Percentiles rank a stretch among this genome's conserved stretches.
Evolutionary conservation across 257 asterid species (phyloP).

Genomic region (Ehretia macrophylla): DNA sequence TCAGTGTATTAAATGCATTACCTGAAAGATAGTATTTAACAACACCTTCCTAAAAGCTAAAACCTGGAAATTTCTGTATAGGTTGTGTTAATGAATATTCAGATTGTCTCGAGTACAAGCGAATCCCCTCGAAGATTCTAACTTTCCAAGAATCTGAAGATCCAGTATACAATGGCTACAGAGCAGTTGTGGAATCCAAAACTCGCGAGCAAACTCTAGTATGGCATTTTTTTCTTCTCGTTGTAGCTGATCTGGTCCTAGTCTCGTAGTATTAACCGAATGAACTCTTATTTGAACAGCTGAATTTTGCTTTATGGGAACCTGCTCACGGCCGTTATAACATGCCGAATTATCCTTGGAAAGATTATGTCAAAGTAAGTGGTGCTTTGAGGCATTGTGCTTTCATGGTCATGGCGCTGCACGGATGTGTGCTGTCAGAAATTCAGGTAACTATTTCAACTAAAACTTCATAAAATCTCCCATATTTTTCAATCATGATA

Average conservation of each 20-base stretch:
- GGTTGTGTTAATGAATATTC: conserved; percentile 40
- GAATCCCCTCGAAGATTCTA: conserved; percentile 32
- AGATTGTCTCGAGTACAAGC: conserved; percentile 29
- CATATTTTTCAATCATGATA: background rate
- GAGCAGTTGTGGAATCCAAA: conserved; percentile 40
- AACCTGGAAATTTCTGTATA: background rate
- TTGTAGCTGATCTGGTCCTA: background rate
- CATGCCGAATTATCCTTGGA: conserved; percentile 41
- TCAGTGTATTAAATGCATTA: background rate
- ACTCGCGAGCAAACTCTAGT: conserved; percentile 42
- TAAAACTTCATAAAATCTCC: too few species aligned
- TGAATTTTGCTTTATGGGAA: conserved; percentile 52
- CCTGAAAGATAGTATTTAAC: too few species aligned
- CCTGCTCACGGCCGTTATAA: conserved; percentile 50
- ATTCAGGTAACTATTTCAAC: conserved; percentile 32
- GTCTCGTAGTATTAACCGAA: background rate
- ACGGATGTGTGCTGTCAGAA: conserved; percentile 43
- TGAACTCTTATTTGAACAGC: conserved; percentile 13
- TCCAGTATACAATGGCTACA: conserved; percentile 35
- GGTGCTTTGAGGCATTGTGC: conserved; percentile 54
- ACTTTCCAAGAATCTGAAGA: conserved; percentile 34
- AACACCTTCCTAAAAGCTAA: too few species aligned
- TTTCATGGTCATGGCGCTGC: conserved; percentile 51
- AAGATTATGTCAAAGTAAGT: conserved; percentile 34
- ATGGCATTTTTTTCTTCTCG: background rate